Base-by-base conservation (phyloP, 768 basidiomycete species). In the Mycena chlorophos region DNA sequence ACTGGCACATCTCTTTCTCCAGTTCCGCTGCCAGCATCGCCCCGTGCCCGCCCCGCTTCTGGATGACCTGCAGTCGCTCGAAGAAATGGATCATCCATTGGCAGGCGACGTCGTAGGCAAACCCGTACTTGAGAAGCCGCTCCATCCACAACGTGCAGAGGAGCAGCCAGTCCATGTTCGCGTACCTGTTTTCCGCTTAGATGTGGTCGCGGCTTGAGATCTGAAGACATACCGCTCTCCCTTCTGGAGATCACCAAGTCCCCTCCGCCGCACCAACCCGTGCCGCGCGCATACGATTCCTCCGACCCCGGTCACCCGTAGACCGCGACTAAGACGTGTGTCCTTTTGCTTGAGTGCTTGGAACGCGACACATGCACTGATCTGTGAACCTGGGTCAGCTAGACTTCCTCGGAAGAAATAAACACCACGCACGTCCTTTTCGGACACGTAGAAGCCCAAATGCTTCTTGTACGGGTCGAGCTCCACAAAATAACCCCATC, bases 121-220 rank as follows among this genome's bases (percentile, higher is more conserved):
- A 8, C 8, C 8, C 31, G 17, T 8, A 17, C 17, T 34, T 17
- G 8, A 8, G 8, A 17, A 34, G 8, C 31, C 17, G 8, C 31
- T 8, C 31, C 37, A 52, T n/a, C 23, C 34, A n/a, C 23, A 48
- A n/a, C 14, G 31, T n/a, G 2, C 56, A 59, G n/a, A 45, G 20
- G 40, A 59, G 39, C 22, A 59, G 50, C 19, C 49, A 59, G 30
- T 63, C 62, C 49, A 61, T 61, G 28, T 61, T 61, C 12, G 52
- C 50, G 29, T 61, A 61, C 28, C 59, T 61, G 28, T 8, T 19
- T 3, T 16, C 8, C 17, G 16, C 20, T 22, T 22, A 29, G 17
- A 25, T 12, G 14, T 19, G 5, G 12, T 16, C 17, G n/a, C 25
- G 5, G n/a, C 26, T 2, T 30, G 34, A 22, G 22, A 19, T 31